A percentile compares a stretch with the other conserved stretches of the same genome.
Evolutionary conservation across 2,329 filamentous ascomycete genomes (phyloP).

Genomic region (Pestalotiopsis sp.): DNA sequence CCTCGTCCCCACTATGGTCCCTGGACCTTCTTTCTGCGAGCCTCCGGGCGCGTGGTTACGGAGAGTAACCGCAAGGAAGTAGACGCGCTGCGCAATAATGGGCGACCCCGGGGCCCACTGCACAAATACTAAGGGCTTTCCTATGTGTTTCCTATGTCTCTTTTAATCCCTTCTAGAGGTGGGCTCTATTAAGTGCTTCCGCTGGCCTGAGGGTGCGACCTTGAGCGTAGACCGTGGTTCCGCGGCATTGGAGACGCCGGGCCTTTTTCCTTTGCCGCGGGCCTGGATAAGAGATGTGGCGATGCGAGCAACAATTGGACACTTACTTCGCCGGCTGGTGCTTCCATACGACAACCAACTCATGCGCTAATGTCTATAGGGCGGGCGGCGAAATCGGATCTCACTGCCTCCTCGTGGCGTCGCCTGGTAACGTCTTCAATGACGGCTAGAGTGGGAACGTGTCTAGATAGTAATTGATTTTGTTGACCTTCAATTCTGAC

Average conservation of each 20-base stretch:
- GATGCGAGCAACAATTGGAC: background rate
- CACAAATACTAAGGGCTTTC: background rate
- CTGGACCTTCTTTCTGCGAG: background rate
- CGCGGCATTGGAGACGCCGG: background rate
- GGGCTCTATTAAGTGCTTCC: background rate
- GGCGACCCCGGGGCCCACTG: background rate
- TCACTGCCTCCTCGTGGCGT: conserved; percentile 7
- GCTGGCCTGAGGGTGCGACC: background rate
- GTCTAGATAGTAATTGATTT: background rate
- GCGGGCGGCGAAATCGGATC: background rate
- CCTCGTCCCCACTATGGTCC: background rate
- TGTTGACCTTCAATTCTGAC: too few species aligned
- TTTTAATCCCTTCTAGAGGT: too few species aligned
- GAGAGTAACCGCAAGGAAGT: background rate
- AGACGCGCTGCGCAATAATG: background rate
- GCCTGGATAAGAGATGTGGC: background rate
- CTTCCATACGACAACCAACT: too few species aligned
- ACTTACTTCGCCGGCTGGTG: background rate
- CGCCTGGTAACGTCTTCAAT: background rate
- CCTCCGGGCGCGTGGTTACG: background rate
- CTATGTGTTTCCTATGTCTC: background rate
- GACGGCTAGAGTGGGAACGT: conserved; percentile 1
- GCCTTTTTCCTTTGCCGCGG: background rate
- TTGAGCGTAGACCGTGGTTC: background rate
- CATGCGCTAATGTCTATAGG: background rate